Percentiles rank a stretch among this genome's conserved stretches.
Conservation (phyloP, 129 eudicot species). For the Daucus carota region DNA sequence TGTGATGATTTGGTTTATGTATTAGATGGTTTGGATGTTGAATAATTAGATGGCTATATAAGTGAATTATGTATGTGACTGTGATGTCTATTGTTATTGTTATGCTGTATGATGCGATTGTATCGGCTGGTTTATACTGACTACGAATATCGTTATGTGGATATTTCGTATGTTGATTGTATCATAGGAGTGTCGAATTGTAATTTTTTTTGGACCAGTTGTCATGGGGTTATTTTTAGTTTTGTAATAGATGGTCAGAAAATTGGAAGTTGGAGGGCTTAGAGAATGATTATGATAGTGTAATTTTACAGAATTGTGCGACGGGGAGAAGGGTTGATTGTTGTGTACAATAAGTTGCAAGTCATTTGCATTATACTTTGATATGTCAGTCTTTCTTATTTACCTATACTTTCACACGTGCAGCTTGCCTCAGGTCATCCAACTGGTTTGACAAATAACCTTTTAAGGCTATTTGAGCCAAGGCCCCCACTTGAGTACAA, state of each 20-base stretch:
- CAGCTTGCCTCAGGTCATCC: constrained; percentile 97
- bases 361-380: neutral
- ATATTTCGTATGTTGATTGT: neutral
- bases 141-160: too few relatives aligned
- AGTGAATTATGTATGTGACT: neutral
- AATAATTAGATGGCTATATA: neutral
- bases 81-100: too few relatives aligned
- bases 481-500: constrained; percentile 87
- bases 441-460: constrained; percentile 73
- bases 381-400: neutral
- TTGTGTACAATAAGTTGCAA: neutral
- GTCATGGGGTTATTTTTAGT: too few relatives aligned
- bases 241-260: neutral
- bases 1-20: neutral
- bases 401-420: constrained; percentile 2
- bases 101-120: too few relatives aligned
- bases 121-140: too few relatives aligned
- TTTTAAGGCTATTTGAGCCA: constrained; percentile 84
- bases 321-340: neutral
- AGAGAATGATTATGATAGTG: neutral
- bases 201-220: too few relatives aligned
- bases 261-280: neutral
- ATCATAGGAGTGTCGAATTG: neutral
- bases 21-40: neutral
- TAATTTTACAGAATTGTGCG: too few relatives aligned